phyloP scores from a whole-genome alignment of 2,329 filamentous ascomycete genomes.

The Ascochyta rabiei region DNA sequence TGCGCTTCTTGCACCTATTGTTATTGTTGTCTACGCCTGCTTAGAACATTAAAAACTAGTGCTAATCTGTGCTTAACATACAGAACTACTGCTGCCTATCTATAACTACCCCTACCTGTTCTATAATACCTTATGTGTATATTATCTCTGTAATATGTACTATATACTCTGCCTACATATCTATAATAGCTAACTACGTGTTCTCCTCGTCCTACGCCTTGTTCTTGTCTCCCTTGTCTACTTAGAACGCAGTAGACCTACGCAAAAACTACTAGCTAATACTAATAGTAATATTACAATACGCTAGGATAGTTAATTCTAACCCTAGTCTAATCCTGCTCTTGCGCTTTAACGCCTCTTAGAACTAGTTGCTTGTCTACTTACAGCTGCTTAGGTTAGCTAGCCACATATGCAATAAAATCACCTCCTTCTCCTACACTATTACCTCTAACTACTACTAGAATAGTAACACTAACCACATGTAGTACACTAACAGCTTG shows the following conservation, averaged over 20 bases:
- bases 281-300: constrained; percentile 23
- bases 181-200: constrained; percentile 1
- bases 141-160: constrained; percentile 17
- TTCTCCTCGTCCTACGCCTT: constrained; percentile 15
- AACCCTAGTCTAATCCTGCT: constrained; percentile 14
- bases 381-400: constrained; percentile 12
- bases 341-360: constrained; percentile 19
- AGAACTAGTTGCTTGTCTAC: constrained; percentile 18
- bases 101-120: constrained; percentile 14
- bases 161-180: constrained; percentile 19
- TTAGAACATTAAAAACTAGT: constrained; percentile 23
- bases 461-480: constrained; percentile 15
- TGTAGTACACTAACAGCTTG: constrained; percentile 26
- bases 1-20: not conserved
- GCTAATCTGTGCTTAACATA: constrained; percentile 21
- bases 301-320: constrained; percentile 16
- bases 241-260: constrained; percentile 13
- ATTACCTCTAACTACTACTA: not conserved
- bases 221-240: constrained; percentile 22
- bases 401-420: constrained; percentile 20
- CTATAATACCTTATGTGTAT: constrained; percentile 19
- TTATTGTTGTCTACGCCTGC: not conserved
- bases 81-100: constrained; percentile 19
- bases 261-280: constrained; percentile 26
- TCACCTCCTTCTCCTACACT: constrained; percentile 17